Conservation (phyloP, 2,329 filamentous ascomycete species). For the Aspergillus pseudotamarii region DNA sequence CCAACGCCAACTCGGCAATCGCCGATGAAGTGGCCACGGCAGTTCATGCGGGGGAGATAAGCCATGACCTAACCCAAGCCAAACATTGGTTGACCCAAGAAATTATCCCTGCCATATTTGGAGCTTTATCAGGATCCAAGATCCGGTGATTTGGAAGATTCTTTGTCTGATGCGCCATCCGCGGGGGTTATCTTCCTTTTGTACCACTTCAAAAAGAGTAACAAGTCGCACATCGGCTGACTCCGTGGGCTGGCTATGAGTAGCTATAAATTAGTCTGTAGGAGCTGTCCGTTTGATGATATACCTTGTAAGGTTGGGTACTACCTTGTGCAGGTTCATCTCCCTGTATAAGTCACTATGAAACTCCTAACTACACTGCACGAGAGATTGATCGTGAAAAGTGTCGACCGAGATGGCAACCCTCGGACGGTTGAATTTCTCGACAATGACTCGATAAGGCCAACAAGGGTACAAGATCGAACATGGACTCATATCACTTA, state of each 20-base stretch:
- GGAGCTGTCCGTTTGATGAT: neutral
- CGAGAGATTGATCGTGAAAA: conserved; percentile 21
- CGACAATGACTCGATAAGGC: conserved; percentile 47
- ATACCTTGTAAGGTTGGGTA: neutral
- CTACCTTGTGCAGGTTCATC: no score
- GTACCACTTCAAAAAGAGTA: neutral
- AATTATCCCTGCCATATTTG: neutral
- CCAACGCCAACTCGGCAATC: neutral
- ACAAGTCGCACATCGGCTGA: neutral
- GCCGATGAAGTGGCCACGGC: neutral
- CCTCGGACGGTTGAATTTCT: conserved; percentile 24
- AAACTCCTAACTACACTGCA: conserved; percentile 13
- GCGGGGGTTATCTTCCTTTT: neutral
- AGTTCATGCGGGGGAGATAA: neutral
- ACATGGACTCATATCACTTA: conserved; percentile 48
- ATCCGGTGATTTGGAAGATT: neutral
- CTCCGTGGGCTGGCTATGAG: neutral
- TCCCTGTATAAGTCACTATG: neutral
- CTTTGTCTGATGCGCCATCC: neutral
- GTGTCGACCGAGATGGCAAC: conserved; percentile 21
- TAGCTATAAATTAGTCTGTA: neutral
- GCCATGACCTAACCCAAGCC: neutral
- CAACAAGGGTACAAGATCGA: conserved; percentile 43
- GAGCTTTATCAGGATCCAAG: neutral
- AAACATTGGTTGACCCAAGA: neutral